Base-by-base conservation (phyloP, 148 eudicot species). In the Rhododendron simsii region DNA sequence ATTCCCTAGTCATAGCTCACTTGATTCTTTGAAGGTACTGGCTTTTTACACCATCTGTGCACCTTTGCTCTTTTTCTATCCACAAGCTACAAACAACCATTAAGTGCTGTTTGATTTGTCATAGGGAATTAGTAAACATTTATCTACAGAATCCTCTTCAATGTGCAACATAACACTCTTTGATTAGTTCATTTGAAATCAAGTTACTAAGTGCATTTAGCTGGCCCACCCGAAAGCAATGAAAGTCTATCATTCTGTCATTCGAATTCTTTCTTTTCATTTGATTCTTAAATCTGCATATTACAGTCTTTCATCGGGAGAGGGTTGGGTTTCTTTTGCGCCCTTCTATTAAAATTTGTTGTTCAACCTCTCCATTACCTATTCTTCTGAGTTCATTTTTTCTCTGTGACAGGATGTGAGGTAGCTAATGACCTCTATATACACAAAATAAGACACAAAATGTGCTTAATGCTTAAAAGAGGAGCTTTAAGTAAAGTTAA, bases 11-110 rank as follows among this genome's bases (percentile, higher is more conserved):
- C 85, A 90, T 63, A 84, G 90, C 69, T 91, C 91, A 57, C 82
- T 91, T 78, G 91, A 91, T 86, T 90, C 90, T 86, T 84, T 92
- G 84, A 86, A 92, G 96, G 98, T 93, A 87, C 53, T 73, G 23
- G 59, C 35, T 35, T 23, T 55, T 39, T 55, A 53, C 11, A 51
- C 28, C 78, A 57, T 30, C 79, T 71, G 55, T 81, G 35, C 76
- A 76, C 57, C 75, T 69, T 28, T 71, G 67, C 15, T 16, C 71
- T 18, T 71, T 16, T 51, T 69, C 47, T 37, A 30, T 21, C 39
- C 45, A 59, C 86, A 69, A 71, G 77, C 14, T 23, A 59, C 35
- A 71, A 71, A 57, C 20, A 12, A 55, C 44, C 21, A 59, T 82
- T 15, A 41, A 47, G 23, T 85, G 28, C 45, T 85, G 7, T 16